Conservation (phyloP, 257 asterid genomes). For the Verbascum thapsus region DNA sequence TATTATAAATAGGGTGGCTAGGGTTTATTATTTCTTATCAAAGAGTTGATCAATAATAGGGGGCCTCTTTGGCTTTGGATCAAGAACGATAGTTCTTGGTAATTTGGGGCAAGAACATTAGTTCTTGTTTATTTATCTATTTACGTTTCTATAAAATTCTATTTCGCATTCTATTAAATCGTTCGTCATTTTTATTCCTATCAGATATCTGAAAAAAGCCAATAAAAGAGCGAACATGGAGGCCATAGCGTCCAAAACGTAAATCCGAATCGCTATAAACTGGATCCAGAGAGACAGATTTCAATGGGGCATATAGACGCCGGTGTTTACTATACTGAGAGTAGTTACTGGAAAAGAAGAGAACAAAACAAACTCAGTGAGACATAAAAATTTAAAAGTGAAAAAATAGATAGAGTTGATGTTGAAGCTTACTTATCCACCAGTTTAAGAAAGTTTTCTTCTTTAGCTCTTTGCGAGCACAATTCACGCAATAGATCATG, state of each 20-base stretch:
- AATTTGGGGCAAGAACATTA: too few relatives aligned
- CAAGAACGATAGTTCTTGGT: too few relatives aligned
- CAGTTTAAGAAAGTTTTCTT: conserved; percentile 10
- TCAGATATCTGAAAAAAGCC: conserved; percentile 23
- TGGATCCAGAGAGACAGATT: background rate
- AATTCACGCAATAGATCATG: conserved; percentile 26
- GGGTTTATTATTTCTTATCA: too few relatives aligned
- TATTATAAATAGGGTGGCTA: too few relatives aligned
- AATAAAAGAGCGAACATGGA: conserved; percentile 19
- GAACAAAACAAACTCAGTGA: background rate
- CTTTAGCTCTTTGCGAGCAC: conserved; percentile 15
- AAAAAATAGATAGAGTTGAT: background rate
- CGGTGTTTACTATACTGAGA: background rate
- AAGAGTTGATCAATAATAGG: too few relatives aligned
- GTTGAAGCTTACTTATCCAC: conserved; percentile 10
- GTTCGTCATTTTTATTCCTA: too few relatives aligned
- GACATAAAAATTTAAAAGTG: background rate
- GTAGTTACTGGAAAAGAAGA: background rate
- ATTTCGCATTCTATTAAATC: too few relatives aligned
- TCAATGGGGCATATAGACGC: background rate
- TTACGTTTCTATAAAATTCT: too few relatives aligned
- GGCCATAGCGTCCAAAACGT: conserved; percentile 14
- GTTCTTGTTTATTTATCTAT: too few relatives aligned
- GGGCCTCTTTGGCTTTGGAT: too few relatives aligned
- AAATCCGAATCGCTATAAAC: background rate